These are phyloP conservation scores for Arabidopsis hybrid DNA, from an alignment of 441 rosid species.

Conservation along the genomic window DNA sequence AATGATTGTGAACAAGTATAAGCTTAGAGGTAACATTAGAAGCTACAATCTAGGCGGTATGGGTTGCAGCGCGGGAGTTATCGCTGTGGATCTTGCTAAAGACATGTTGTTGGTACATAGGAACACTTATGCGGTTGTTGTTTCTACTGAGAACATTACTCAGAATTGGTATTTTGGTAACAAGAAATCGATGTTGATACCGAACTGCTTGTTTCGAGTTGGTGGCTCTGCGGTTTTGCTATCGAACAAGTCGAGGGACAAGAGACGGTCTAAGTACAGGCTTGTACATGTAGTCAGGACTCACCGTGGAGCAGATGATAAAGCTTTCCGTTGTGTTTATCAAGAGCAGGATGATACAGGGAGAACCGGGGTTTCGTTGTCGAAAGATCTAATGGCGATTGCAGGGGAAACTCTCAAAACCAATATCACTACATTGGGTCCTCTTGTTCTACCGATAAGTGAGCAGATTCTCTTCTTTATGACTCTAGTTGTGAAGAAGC, in stretches of 20 bases:
- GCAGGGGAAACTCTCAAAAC: constrained; percentile 76
- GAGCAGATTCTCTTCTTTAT: constrained; percentile 77
- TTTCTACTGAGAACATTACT: constrained; percentile 77
- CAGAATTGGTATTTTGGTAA: constrained; percentile 90
- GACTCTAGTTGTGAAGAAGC: constrained; percentile 60
- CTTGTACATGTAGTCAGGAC: constrained; percentile 76
- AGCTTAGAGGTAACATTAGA: constrained; percentile 68
- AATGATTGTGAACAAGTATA: constrained; percentile 77
- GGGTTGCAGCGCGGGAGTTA: constrained; percentile 85
- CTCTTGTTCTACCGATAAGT: constrained; percentile 71
- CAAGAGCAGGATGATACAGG: constrained; percentile 74
- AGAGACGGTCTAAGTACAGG: constrained; percentile 64
- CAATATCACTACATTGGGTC: constrained; percentile 75
- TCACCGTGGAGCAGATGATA: constrained; percentile 76
- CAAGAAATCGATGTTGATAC: constrained; percentile 77
- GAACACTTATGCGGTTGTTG: constrained; percentile 74
- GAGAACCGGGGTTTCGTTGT: constrained; percentile 67
- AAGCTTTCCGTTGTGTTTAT: constrained; percentile 70
- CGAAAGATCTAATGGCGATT: constrained; percentile 80
- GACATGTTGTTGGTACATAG: constrained; percentile 65
- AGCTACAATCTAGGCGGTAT: constrained; percentile 74
- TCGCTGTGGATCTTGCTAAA: constrained; percentile 73
- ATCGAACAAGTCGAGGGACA: constrained; percentile 61
- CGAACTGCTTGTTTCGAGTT: constrained; percentile 75
- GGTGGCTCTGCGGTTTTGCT: constrained; percentile 72